Conservation (phyloP, 495 filamentous ascomycete genomes). For the Letharia columbiana region DNA sequence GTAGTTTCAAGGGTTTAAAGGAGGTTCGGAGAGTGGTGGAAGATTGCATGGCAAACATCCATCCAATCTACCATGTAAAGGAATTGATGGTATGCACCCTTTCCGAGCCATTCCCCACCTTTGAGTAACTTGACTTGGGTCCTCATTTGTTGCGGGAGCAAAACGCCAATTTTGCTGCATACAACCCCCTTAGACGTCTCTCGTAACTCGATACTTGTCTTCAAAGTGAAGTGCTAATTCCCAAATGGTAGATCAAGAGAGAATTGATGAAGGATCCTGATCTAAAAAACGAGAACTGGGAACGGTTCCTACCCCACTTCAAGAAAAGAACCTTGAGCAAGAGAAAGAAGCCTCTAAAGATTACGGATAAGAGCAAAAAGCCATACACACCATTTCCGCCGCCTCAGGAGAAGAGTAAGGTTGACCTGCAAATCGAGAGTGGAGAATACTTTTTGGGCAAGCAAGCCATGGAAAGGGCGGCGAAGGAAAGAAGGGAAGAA, state of each 20-base stretch:
- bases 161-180: neutral
- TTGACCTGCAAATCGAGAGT: conserved; percentile 95
- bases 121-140: neutral
- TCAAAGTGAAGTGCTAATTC: neutral
- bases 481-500: conserved; percentile 69
- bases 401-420: conserved; percentile 86
- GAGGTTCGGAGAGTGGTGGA: conserved; percentile 84
- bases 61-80: conserved; percentile 92
- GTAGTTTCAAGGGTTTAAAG: conserved; percentile 83
- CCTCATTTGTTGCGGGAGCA: neutral
- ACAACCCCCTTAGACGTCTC: no score
- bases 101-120: neutral
- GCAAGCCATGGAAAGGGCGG: conserved; percentile 78
- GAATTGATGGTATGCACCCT: conserved; percentile 61
- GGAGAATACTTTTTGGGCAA: conserved; percentile 95
- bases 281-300: conserved; percentile 82
- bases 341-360: conserved; percentile 70
- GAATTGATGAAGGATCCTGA: conserved; percentile 94
- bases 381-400: conserved; percentile 73
- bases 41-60: conserved; percentile 95
- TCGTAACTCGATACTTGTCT: neutral
- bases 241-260: conserved; percentile 58
- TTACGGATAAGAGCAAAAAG: conserved; percentile 92
- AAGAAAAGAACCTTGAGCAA: conserved; percentile 90
- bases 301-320: conserved; percentile 94